Evolutionary conservation across 495 filamentous ascomycete genomes (phyloP).

Genomic region (Xylaria sp.): DNA sequence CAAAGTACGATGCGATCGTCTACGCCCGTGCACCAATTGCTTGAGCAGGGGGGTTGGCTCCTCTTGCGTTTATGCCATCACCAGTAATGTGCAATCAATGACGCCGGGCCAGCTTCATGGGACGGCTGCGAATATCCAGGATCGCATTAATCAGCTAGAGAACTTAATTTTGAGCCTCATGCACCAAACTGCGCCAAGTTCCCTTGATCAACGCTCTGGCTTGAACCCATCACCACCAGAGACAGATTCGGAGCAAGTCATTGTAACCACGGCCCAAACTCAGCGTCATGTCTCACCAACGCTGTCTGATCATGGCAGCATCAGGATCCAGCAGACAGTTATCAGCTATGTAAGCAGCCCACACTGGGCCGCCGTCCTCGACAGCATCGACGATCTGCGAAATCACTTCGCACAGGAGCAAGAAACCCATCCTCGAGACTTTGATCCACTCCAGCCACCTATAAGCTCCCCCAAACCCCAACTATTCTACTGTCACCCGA

Average conservation of each 20-base stretch:
- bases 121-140: slow-evolving; percentile 25
- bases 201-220: neutral
- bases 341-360: slow-evolving; percentile 29
- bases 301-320: slow-evolving; percentile 27
- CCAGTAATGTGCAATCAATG: neutral
- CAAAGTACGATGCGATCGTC: slow-evolving; percentile 32
- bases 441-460: slow-evolving; percentile 13
- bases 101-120: slow-evolving; percentile 7
- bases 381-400: slow-evolving; percentile 30
- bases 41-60: slow-evolving; percentile 24
- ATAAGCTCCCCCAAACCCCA: slow-evolving; percentile 15
- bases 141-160: slow-evolving; percentile 33
- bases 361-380: slow-evolving; percentile 34
- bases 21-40: slow-evolving; percentile 34
- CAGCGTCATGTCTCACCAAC: slow-evolving; percentile 7
- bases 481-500: slow-evolving; percentile 10
- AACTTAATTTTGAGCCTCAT: slow-evolving; percentile 28
- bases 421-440: neutral
- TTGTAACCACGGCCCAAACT: neutral
- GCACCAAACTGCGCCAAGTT: slow-evolving; percentile 5
- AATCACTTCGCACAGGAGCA: slow-evolving; percentile 36
- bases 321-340: slow-evolving; percentile 26
- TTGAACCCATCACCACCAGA: neutral
- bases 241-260: neutral
- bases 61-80: slow-evolving; percentile 26